Base-by-base conservation (phyloP, 345 rosid genomes). In the Boechera divaricarpa region DNA sequence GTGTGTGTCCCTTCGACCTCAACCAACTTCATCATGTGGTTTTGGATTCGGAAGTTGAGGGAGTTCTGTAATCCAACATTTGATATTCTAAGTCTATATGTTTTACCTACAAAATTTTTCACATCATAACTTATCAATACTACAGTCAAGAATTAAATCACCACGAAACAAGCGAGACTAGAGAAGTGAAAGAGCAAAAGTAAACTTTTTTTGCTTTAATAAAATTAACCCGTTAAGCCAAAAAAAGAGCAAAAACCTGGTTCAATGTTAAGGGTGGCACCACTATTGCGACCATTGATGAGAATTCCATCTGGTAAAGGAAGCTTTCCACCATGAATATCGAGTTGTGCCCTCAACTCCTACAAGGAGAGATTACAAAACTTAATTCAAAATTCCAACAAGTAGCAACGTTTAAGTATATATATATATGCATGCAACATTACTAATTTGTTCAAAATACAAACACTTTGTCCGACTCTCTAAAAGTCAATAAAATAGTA, bases 1-100 rank as follows among this genome's bases (percentile, higher is more conserved):
- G 91, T 87, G 36, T 94, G 96, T 5, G 90, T 94, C 52, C 97
- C 98, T 81, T 94, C 97, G 21, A 94, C 96, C 81, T 94, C 98
- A 12, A 91, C 90, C 62, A 94, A 35, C 70, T 74, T 86, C 91
- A 94, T 75, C 70, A 48, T 83, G 82, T 94, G 98, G 81, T 88
- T 88, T 73, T 90, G 93, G 57, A 94, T 90, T 13, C 94, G 74
- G 85, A 94, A 94, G 83, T 94, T 94, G 73, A 94, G 93, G 53
- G 96, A 77, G 75, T 84, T 79, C 57, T 87, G 91, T 76, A 94
- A 36, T 45, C 98, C 98, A 41, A 91, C 92, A 53, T 94, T 94
- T 36, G 96, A 94, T 80, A 92, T 87, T 63, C 98, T 85, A 3
- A 92, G 82, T 80, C 97, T 83, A 87, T 90, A 92, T 11, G 94